A percentile compares a stretch with the other conserved stretches of the same genome.
phyloP scores from a whole-genome alignment of 2,329 filamentous ascomycete species.

The Septoria petroselini region DNA sequence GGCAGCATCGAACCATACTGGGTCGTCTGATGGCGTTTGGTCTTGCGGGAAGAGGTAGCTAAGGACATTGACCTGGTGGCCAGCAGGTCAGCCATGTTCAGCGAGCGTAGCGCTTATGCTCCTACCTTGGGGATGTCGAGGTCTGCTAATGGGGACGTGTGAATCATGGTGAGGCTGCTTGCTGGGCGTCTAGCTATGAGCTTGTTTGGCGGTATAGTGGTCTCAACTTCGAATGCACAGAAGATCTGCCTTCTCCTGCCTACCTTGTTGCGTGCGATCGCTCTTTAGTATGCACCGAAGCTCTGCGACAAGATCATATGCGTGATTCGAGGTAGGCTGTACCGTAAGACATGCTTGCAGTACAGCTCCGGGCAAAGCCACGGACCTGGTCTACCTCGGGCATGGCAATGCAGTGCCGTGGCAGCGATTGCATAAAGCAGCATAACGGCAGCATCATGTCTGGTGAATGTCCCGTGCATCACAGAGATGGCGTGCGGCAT shows the following conservation, averaged over 20 bases:
- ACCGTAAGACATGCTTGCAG: conserved; percentile 5
- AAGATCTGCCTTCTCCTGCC: neutral
- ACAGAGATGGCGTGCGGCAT: conserved; percentile 5
- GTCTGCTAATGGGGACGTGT: conserved; percentile 27
- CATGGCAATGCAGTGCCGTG: conserved; percentile 10
- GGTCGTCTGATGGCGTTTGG: conserved; percentile 42
- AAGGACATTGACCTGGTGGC: conserved; percentile 43
- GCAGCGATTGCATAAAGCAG: neutral
- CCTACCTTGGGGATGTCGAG: conserved; percentile 32
- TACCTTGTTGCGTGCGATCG: neutral
- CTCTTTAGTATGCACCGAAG: neutral
- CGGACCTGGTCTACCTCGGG: conserved; percentile 19
- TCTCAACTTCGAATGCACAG: too few relatives aligned
- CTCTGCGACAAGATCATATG: neutral
- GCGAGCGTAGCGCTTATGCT: neutral
- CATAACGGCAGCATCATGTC: neutral
- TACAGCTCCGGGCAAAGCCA: neutral
- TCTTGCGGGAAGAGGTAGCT: conserved; percentile 40
- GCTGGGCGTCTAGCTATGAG: too few relatives aligned
- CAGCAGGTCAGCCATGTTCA: neutral
- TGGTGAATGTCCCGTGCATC: neutral
- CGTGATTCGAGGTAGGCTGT: neutral
- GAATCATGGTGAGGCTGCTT: conserved; percentile 26
- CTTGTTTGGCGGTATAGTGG: too few relatives aligned
- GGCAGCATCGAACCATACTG: conserved; percentile 55